Percentiles rank a stretch among this genome's conserved stretches.
Evolutionary conservation across 2,329 filamentous ascomycete species (phyloP).

Genomic region (Fusarium sp.): DNA sequence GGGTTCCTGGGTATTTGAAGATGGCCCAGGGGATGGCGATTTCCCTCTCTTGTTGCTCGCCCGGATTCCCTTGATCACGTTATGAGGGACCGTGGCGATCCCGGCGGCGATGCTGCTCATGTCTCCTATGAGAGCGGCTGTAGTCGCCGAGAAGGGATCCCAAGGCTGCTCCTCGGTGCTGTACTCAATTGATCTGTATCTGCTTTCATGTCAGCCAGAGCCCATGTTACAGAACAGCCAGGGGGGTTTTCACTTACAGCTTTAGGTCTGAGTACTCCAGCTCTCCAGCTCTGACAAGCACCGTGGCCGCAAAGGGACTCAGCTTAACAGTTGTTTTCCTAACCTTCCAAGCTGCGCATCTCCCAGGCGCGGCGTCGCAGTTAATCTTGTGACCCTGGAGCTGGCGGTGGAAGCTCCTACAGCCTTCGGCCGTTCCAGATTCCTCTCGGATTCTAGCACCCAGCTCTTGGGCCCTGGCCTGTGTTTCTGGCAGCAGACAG

Average conservation of each 20-base stretch:
- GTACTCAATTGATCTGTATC: conserved; percentile 72
- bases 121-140: background rate
- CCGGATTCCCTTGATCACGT: background rate
- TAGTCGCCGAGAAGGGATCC: conserved; percentile 77
- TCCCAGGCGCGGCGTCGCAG: conserved; percentile 77
- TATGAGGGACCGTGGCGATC: background rate
- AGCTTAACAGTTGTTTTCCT: conserved; percentile 74
- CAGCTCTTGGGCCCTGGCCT: conserved; percentile 66
- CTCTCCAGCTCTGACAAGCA: conserved; percentile 72
- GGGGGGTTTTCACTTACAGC: conserved; percentile 62
- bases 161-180: conserved; percentile 82
- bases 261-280: conserved; percentile 79
- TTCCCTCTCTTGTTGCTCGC: background rate
- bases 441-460: conserved; percentile 76
- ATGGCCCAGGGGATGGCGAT: background rate
- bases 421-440: conserved; percentile 71
- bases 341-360: conserved; percentile 80
- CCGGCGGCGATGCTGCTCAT: background rate
- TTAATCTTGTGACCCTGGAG: conserved; percentile 66
- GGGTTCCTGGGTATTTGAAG: background rate
- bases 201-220: conserved; percentile 41
- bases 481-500: conserved; percentile 70
- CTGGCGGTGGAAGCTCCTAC: conserved; percentile 77
- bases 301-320: conserved; percentile 78
- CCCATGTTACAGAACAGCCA: background rate